A percentile compares a stretch with the other conserved stretches of the same genome.
Evolutionary conservation across 768 basidiomycete species (phyloP).

Genomic region (Favolaschia claudopus): DNA sequence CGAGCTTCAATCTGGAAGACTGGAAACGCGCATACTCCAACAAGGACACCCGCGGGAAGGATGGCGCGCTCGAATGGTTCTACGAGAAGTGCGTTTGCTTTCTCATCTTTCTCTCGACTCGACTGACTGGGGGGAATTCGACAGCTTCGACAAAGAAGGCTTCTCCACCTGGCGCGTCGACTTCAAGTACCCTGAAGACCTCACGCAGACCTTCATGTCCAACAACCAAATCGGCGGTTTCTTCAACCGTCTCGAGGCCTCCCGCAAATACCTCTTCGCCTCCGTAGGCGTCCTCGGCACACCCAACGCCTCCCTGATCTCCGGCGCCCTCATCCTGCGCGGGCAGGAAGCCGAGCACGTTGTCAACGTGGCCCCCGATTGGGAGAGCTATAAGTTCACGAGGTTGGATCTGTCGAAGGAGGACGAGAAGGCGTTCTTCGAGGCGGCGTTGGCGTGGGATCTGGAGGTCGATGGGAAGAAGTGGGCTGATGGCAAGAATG

Average conservation of each 20-base stretch:
- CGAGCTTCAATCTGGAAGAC: constrained; percentile 89
- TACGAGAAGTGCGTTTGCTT: constrained; percentile 81
- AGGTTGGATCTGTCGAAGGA: constrained; percentile 77
- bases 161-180: constrained; percentile 92
- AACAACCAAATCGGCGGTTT: constrained; percentile 93
- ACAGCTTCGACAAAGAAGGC: constrained; percentile 86
- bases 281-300: constrained; percentile 91
- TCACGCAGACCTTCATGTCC: constrained; percentile 94
- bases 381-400: constrained; percentile 86
- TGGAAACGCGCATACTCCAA: constrained; percentile 99
- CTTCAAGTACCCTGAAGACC: constrained; percentile 97
- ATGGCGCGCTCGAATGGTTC: constrained; percentile 93
- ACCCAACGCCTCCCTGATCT: constrained; percentile 78
- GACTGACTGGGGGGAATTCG: not conserved
- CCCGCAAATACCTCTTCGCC: constrained; percentile 95
- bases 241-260: constrained; percentile 98
- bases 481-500: constrained; percentile 92
- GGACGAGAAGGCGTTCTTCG: constrained; percentile 89
- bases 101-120: not conserved
- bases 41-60: constrained; percentile 90
- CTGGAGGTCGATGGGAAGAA: constrained; percentile 86
- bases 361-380: constrained; percentile 87
- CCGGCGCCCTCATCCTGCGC: constrained; percentile 83
- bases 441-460: constrained; percentile 94
- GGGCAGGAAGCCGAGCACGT: constrained; percentile 78